phyloP scores from a whole-genome alignment of 140 eudicot genomes.

The Erigeron philadelphicus region DNA sequence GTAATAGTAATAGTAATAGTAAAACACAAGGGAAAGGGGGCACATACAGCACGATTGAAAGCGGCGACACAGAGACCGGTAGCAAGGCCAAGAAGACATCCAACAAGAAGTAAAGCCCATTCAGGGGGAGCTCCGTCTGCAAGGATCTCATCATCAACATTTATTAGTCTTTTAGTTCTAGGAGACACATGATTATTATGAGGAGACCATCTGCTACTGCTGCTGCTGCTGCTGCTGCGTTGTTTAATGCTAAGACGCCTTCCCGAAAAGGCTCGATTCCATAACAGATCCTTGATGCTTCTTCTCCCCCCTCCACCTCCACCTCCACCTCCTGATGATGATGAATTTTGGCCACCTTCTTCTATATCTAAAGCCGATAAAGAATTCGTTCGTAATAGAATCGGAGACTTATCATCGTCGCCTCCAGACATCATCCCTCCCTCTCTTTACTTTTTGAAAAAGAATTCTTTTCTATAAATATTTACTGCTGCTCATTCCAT shows the following conservation, averaged over 20 bases:
- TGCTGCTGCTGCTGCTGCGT: slow-evolving; percentile 35
- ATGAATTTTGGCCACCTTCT: slow-evolving; percentile 40
- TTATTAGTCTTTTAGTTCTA: neutral
- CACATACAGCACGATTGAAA: slow-evolving; percentile 79
- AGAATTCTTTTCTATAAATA: too few relatives aligned
- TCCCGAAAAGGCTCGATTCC: slow-evolving; percentile 69
- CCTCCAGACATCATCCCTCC: too few relatives aligned
- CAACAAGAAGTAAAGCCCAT: slow-evolving; percentile 84
- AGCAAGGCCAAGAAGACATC: slow-evolving; percentile 89
- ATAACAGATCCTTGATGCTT: slow-evolving; percentile 45
- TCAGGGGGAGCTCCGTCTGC: slow-evolving; percentile 95
- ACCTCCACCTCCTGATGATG: slow-evolving; percentile 14
- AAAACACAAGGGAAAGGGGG: too few relatives aligned
- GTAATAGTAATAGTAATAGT: too few relatives aligned
- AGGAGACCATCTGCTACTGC: slow-evolving; percentile 20
- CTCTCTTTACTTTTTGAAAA: too few relatives aligned
- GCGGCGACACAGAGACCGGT: slow-evolving; percentile 89
- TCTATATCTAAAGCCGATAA: slow-evolving; percentile 61
- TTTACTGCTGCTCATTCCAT: too few relatives aligned
- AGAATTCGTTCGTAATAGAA: slow-evolving; percentile 48
- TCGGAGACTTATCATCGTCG: neutral
- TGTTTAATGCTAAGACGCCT: slow-evolving; percentile 38
- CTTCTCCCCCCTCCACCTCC: slow-evolving; percentile 12
- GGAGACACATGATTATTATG: too few relatives aligned
- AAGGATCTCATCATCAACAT: slow-evolving; percentile 54